Percentiles rank a stretch among this genome's conserved stretches.
These are phyloP conservation scores for Lolium rigidum DNA, from an alignment of 176 grass and related monocot species.

Conservation along the genomic window DNA sequence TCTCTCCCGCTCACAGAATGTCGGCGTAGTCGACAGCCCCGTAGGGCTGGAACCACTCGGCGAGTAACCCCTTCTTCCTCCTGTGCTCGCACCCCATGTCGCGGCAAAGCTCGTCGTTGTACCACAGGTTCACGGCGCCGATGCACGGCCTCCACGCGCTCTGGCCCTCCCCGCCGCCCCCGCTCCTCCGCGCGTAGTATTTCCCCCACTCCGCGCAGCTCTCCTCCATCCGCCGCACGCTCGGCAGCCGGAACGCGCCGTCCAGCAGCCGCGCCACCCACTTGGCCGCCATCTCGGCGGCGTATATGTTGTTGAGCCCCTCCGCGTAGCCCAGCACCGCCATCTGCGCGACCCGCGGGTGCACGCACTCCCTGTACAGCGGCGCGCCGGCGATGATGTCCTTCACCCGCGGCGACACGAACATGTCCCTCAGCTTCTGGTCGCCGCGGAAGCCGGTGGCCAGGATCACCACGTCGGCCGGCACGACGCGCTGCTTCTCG, in stretches of 20 bases:
- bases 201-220: slow-evolving; percentile 61
- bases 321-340: slow-evolving; percentile 18
- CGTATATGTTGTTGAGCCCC: too few species aligned
- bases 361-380: slow-evolving; percentile 74
- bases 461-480: slow-evolving; percentile 62
- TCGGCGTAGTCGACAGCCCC: too few species aligned
- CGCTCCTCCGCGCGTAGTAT: slow-evolving; percentile 46
- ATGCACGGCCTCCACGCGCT: too few species aligned
- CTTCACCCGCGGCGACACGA: slow-evolving; percentile 48
- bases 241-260: slow-evolving; percentile 59
- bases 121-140: too few species aligned
- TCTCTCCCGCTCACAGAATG: too few species aligned
- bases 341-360: slow-evolving; percentile 67
- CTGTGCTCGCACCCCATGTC: background rate
- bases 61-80: too few species aligned
- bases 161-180: background rate
- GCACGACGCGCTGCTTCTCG: slow-evolving; percentile 22
- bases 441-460: slow-evolving; percentile 76
- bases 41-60: too few species aligned
- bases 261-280: slow-evolving; percentile 71
- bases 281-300: slow-evolving; percentile 50
- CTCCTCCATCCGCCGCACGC: slow-evolving; percentile 60
- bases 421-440: slow-evolving; percentile 64
- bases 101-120: too few species aligned
- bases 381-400: slow-evolving; percentile 49